Percentiles rank a stretch among this genome's conserved stretches.
phyloP scores from a whole-genome alignment of 805 yeast genomes.

The Saccharomycopsis fibuligera region DNA sequence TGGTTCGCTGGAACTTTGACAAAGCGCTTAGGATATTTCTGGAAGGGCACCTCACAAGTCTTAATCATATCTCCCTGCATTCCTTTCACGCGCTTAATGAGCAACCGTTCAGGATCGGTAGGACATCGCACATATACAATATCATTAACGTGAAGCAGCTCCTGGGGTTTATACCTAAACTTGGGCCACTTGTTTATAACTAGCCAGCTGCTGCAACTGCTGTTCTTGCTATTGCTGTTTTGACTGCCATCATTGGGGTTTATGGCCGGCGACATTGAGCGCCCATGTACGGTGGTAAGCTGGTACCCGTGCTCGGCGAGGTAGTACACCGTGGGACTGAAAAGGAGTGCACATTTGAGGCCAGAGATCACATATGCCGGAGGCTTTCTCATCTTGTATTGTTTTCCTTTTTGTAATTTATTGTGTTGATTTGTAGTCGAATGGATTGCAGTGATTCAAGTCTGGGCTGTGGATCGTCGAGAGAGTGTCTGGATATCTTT shows the following conservation, averaged over 20 bases:
- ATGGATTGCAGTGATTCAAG: too few relatives aligned
- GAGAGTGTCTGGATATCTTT: too few relatives aligned
- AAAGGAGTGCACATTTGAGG: too few relatives aligned
- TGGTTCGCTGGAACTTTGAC: constrained; percentile 72
- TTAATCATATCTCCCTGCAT: constrained; percentile 53
- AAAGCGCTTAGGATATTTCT: constrained; percentile 49
- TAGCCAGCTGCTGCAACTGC: constrained; percentile 45
- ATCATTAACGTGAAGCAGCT: constrained; percentile 50
- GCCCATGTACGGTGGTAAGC: constrained; percentile 40
- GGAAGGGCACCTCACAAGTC: not conserved
- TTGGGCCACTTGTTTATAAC: constrained; percentile 60
- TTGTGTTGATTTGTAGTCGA: too few relatives aligned
- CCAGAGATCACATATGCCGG: too few relatives aligned
- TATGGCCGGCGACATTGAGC: constrained; percentile 84
- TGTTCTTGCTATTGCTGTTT: constrained; percentile 60
- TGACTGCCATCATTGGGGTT: constrained; percentile 87
- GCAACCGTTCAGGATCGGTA: constrained; percentile 63
- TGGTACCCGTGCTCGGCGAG: constrained; percentile 3
- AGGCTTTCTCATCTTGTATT: too few relatives aligned
- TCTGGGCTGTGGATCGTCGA: too few relatives aligned
- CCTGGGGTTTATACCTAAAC: constrained; percentile 27
- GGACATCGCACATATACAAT: constrained; percentile 78
- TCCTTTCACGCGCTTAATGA: constrained; percentile 76
- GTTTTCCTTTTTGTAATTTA: too few relatives aligned
- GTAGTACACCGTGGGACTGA: not conserved